Evolutionary conservation across 2,329 filamentous ascomycete species (phyloP), one percentile per base, ranked within the genome.

Genomic region (Paecilomyces niveus): DNA sequence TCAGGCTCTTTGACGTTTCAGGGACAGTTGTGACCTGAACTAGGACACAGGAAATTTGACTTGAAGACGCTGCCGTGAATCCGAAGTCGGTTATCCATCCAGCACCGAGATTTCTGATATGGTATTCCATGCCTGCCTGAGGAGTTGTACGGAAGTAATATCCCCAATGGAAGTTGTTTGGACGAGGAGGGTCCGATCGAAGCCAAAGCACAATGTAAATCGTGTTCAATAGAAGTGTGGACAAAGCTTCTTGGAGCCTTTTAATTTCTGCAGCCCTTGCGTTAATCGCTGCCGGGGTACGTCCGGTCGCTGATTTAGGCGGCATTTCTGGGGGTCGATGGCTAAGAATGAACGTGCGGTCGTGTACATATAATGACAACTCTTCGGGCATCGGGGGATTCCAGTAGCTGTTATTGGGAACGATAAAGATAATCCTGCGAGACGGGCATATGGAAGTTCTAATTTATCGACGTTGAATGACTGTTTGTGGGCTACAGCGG

Each of bases 81-180:
- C 54, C 65, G 53, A 66, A 63, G n/a, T 61, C 63, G 2, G 62
- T 3, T 21, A 45, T 45, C 35, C 39, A 58, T 50, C 56, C 56
- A 55, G 15, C 58, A 35, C 53, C 31, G 13, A 54, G 1, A 39
- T 63, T 64, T 54, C 55, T 60, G 53, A 68, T 61, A 51, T 68
- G 68, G 56, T 70, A 69, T 55, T 65, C 65, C 26, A 54, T 64
- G 50, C 63, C 61, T 22, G 61, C 53, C n/a, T 24, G 33, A n/a
- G 32, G 10, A 7, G 22, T n/a, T 11, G 39, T 63, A 56, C 69
- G 68, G 56, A 64, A 58, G 53, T 72, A 72, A 9, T 64, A 63
- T 2, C 56, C 68, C 69, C 69, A 71, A 59, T 71, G 66, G 57
- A 69, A 70, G n/a, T 70, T 59, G 52, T 70, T 64, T 22, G 59